Base-by-base conservation (phyloP, 208 protist species). In the Trypanosoma avium region DNA sequence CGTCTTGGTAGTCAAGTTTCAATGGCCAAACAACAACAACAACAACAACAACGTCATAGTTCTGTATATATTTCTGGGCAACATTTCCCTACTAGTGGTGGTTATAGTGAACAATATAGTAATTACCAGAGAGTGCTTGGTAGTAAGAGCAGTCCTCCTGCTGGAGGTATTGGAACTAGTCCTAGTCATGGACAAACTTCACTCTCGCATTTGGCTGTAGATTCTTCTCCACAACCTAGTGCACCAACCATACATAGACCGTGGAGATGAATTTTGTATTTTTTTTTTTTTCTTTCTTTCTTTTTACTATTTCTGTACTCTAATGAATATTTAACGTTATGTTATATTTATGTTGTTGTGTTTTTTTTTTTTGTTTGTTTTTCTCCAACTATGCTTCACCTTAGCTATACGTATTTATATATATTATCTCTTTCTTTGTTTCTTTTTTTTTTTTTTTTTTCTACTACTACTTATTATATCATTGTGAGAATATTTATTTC, bases 1-100 rank as follows among this genome's bases (percentile, higher is more conserved):
- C 63, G 77, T 13, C 78, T 88, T 17, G 76, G 75, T 47, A 75
- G 73, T 3, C 76, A 87, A 48, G 47, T 82, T 26, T 68, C 68
- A 17, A 66, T 64, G 22, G 70, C 64, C 33, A 79, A 70, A 57
- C 54, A 55, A 49, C 71, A 66, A 50, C 52, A 54, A 22, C 10
- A 21, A 45, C 43, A 52, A 17, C 19, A 52, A 32, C 48, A 43
- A 61, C 9, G 48, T 10, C 21, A 17, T n/a, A n/a, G n/a, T n/a
- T n/a, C n/a, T n/a, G n/a, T n/a, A n/a, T n/a, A n/a, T n/a, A n/a
- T n/a, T n/a, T n/a, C n/a, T n/a, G n/a, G n/a, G n/a, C n/a, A n/a
- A n/a, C n/a, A n/a, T n/a, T n/a, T n/a, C n/a, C n/a, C n/a, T n/a
- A n/a, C n/a, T n/a, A n/a, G n/a, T n/a, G 42, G 52, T 27, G 52